Evolutionary conservation across 2,329 filamentous ascomycete species (phyloP), one percentile per base, ranked within the genome.

Genomic region (Microdochium trichocladiopsis): DNA sequence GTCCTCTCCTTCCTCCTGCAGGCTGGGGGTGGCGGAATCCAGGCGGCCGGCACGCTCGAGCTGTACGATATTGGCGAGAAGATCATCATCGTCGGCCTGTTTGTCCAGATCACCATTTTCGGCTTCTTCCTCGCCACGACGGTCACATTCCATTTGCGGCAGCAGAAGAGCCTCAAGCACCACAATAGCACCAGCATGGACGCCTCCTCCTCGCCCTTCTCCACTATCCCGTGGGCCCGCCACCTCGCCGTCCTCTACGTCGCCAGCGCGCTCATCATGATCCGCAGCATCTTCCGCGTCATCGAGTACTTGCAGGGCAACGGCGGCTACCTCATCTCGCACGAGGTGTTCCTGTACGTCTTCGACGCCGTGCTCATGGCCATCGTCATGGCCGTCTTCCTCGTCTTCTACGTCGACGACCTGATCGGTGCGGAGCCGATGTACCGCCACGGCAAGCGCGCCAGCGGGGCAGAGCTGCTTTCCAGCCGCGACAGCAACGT

Each of bases 31-130:
- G 65, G 61, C 2, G 63, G 60, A 1, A 56, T 69, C 9, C 58
- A 65, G 49, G 61, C 66, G 1, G 55, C 60, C 2, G 61, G 65
- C 0, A 61, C 61, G 1, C 56, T 63, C 47, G 52, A 50, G 49
- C 56, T 47, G 23, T 64, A 57, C 12, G 58, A 69, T 11, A 56
- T 61, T 1, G 72, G 72, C 21, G 61, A 72, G 53, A 66, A 71
- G 11, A 63, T 81, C 43, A 71, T 81, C 8, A 60, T 81, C 12
- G 71, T 57, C 2, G 79, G 78, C 5, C 61, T 83, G 2, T 60
- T 74, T 10, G 59, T 79, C 4, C 79, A 83, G 56, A 65, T 82
- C 8, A 41, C 74, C 9, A 70, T 76, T 50, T 78, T 82, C 52
- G 64, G 64, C 12, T 64, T 79, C 36, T 82, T 82, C 58, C 63